phyloP scores from a whole-genome alignment of 495 filamentous ascomycete species.

The Articulospora tetracladia region DNA sequence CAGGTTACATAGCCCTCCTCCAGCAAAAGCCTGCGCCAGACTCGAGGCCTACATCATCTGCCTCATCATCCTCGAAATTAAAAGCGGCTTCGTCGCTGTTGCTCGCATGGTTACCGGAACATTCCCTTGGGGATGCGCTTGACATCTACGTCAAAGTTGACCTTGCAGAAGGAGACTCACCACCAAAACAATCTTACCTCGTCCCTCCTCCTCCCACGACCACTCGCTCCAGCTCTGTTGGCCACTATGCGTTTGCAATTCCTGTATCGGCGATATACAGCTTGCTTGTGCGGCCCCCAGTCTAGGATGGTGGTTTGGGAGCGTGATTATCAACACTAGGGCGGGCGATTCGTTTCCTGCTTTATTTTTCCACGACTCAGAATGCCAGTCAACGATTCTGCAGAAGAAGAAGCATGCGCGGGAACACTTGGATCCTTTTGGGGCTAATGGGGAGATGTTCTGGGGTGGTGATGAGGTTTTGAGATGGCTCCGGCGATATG shows the following conservation, averaged over 20 bases:
- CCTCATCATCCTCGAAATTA: slow-evolving; percentile 37
- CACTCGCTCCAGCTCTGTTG: slow-evolving; percentile 64
- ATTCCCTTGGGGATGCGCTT: slow-evolving; percentile 78
- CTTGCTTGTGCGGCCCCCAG: slow-evolving; percentile 88
- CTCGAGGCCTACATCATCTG: slow-evolving; percentile 46
- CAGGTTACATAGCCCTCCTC: slow-evolving; percentile 91
- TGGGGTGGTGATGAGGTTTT: slow-evolving; percentile 98
- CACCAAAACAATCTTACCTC: slow-evolving; percentile 82
- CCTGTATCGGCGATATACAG: slow-evolving; percentile 89
- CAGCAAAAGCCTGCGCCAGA: slow-evolving; percentile 70
- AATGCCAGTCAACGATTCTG: slow-evolving; percentile 92
- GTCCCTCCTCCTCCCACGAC: slow-evolving; percentile 86
- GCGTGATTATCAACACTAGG: slow-evolving; percentile 84
- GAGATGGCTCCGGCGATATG: slow-evolving; percentile 83
- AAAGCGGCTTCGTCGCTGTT: slow-evolving; percentile 56
- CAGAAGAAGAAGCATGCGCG: slow-evolving; percentile 82
- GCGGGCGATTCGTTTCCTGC: slow-evolving; percentile 91
- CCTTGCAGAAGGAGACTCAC: slow-evolving; percentile 70
- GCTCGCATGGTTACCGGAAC: slow-evolving; percentile 93
- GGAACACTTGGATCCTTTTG: slow-evolving; percentile 88
- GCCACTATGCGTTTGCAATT: slow-evolving; percentile 88
- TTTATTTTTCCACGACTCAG: slow-evolving; percentile 94
- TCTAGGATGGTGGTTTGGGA: slow-evolving; percentile 97
- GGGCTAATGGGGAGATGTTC: slow-evolving; percentile 78
- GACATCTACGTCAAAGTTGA: slow-evolving; percentile 95